Evolutionary conservation across 1,139 yeast genomes (phyloP).

Genomic region (Geotrichum citri-aurantii): DNA sequence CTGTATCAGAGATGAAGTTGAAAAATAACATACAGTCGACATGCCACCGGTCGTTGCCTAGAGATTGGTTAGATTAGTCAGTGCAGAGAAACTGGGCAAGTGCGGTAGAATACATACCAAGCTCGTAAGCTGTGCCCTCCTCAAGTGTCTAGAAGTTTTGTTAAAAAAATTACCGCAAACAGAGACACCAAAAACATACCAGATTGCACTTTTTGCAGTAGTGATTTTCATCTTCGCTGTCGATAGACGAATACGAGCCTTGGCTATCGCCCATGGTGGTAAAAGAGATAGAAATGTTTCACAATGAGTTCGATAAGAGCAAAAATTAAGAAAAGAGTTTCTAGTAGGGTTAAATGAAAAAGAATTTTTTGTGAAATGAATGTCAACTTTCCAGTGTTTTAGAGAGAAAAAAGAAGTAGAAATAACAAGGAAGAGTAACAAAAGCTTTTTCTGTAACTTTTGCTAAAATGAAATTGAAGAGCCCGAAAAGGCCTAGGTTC

Average conservation of each 20-base stretch:
- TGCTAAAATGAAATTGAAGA: too few species aligned
- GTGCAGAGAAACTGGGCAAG: background rate
- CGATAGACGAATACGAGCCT: too few species aligned
- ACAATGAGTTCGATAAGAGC: too few species aligned
- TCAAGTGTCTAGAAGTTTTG: conserved; percentile 30
- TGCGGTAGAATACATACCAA: conserved; percentile 28
- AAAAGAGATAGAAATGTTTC: too few species aligned
- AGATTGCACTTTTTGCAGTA: conserved; percentile 35
- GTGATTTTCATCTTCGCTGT: conserved; percentile 31
- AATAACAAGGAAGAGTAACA: background rate
- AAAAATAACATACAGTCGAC: conserved; percentile 43
- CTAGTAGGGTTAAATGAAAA: too few species aligned
- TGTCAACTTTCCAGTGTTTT: too few species aligned
- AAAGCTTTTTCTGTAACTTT: background rate
- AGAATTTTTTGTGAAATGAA: too few species aligned
- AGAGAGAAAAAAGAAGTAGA: too few species aligned
- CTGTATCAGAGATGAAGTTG: too few species aligned
- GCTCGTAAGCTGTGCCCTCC: conserved; percentile 41
- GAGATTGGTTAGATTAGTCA: conserved; percentile 14
- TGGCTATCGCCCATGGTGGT: too few species aligned
- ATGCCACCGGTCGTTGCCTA: conserved; percentile 95
- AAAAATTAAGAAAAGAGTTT: too few species aligned
- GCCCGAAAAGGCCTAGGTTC: background rate
- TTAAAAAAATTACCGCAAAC: background rate
- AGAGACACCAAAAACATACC: conserved; percentile 22